phyloP scores from a whole-genome alignment of 2,329 filamentous ascomycete genomes.

The Colletotrichum endophyticum region DNA sequence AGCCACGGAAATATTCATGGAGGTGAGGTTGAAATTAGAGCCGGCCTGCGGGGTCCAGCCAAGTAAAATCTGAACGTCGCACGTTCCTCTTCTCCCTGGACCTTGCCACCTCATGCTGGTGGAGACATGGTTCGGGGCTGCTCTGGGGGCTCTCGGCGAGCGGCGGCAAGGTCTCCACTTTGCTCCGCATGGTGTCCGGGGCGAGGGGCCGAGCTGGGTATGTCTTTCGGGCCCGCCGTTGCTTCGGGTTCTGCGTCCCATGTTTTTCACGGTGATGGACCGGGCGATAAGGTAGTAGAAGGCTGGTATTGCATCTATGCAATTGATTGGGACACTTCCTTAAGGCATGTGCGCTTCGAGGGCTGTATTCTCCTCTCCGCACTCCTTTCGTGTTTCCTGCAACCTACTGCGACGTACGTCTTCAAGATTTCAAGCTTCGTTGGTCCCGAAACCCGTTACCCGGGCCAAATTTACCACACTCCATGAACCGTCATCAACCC shows the following conservation, averaged over 20 bases:
- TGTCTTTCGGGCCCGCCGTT: rapidly evolving
- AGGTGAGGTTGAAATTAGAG: background rate
- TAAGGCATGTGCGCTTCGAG: rapidly evolving
- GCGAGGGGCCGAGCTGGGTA: background rate
- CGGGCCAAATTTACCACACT: background rate
- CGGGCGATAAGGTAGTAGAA: background rate
- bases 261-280: rapidly evolving
- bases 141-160: background rate
- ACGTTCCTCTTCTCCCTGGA: background rate
- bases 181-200: background rate
- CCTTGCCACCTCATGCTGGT: background rate
- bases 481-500: background rate
- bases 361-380: too few species aligned
- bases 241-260: rapidly evolving
- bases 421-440: background rate
- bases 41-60: background rate
- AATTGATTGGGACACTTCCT: background rate
- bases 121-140: background rate
- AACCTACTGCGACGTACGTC: rapidly evolving
- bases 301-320: background rate
- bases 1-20: too few species aligned
- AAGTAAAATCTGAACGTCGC: background rate
- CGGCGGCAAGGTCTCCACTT: background rate
- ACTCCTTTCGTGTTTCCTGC: too few species aligned
- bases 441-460: background rate